A percentile compares a stretch with the other conserved stretches of the same genome.
Conservation (phyloP, 169 alveolate species). For the Eimeria zaria region DNA sequence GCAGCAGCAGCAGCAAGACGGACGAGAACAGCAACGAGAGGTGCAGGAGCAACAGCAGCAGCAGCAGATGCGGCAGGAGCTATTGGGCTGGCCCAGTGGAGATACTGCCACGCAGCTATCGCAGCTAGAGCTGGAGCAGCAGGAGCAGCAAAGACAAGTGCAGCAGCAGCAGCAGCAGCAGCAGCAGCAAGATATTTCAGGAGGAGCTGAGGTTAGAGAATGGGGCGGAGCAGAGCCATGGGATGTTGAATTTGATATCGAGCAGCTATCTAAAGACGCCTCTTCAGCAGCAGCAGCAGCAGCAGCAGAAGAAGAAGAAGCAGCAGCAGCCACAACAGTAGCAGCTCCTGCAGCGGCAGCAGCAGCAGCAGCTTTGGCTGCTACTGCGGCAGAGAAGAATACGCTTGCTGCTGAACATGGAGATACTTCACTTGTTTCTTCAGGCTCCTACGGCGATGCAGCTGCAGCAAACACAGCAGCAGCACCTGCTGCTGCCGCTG, state of each 20-base stretch:
- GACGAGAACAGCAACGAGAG: not conserved
- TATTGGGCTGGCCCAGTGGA: not conserved
- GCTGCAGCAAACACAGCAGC: not conserved
- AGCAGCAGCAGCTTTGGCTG: slow-evolving; percentile 1
- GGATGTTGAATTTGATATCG: not conserved
- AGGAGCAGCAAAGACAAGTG: not conserved
- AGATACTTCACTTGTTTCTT: not conserved
- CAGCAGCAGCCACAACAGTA: slow-evolving; percentile 7
- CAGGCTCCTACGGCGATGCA: not conserved
- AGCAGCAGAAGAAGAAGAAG: not conserved
- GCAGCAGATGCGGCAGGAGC: slow-evolving; percentile 10
- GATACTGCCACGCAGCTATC: not conserved
- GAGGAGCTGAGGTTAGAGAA: not conserved
- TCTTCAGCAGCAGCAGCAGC: slow-evolving; percentile 6
- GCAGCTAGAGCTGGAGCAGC: slow-evolving; percentile 22
- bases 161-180: slow-evolving; percentile 18
- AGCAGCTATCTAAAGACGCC: not conserved
- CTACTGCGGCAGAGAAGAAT: not conserved
- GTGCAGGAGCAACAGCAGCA: slow-evolving; percentile 20
- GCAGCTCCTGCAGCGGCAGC: not conserved
- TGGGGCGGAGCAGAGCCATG: slow-evolving; percentile 43
- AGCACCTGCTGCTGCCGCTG: not conserved
- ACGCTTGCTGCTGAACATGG: not conserved
- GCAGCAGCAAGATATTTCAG: slow-evolving; percentile 15
- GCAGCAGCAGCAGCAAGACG: slow-evolving; percentile 23